Conservation (phyloP, 2,329 filamentous ascomycete genomes). For the Xylaria sp. region DNA sequence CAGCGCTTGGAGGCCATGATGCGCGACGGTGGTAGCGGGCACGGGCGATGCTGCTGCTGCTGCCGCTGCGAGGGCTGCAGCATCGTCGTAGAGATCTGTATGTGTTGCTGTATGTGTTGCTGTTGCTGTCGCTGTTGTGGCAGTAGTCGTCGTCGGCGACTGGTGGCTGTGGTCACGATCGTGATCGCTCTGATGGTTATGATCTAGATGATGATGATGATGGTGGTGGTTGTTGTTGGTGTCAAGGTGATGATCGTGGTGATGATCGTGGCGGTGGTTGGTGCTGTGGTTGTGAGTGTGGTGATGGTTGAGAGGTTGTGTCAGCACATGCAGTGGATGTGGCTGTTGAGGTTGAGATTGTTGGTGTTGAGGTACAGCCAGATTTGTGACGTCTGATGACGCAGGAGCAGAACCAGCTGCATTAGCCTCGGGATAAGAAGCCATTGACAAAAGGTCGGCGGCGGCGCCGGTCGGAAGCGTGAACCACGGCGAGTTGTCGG, state of each 20-base stretch:
- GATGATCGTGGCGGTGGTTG: conserved; percentile 3
- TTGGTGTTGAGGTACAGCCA: conserved; percentile 2
- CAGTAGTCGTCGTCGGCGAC: conserved; percentile 2
- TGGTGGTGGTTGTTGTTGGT: conserved; percentile 14
- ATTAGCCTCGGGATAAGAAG: conserved; percentile 45
- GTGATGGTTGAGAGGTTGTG: conserved; percentile 15
- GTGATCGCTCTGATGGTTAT: conserved; percentile 4
- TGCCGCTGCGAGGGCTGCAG: conserved; percentile 17
- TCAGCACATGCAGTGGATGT: not conserved
- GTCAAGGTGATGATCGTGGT: not conserved
- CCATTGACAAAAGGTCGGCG: conserved; percentile 39
- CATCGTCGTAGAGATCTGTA: conserved; percentile 36
- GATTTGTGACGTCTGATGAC: conserved; percentile 20
- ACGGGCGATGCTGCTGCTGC: conserved; percentile 28
- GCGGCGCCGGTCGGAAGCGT: conserved; percentile 30
- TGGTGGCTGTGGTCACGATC: conserved; percentile 11
- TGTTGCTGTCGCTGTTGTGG: conserved; percentile 6
- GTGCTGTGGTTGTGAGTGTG: conserved; percentile 2
- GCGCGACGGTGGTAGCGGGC: conserved; percentile 43
- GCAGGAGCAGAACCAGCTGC: conserved; percentile 22
- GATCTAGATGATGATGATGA: conserved; percentile 3
- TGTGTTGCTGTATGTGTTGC: not conserved
- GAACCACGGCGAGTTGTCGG: conserved; percentile 47
- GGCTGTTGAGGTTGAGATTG: conserved; percentile 10
- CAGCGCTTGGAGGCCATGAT: conserved; percentile 49